These are phyloP conservation scores for Penicillium occitanis DNA, from an alignment of 2,329 filamentous ascomycete genomes.

Conservation along the genomic window DNA sequence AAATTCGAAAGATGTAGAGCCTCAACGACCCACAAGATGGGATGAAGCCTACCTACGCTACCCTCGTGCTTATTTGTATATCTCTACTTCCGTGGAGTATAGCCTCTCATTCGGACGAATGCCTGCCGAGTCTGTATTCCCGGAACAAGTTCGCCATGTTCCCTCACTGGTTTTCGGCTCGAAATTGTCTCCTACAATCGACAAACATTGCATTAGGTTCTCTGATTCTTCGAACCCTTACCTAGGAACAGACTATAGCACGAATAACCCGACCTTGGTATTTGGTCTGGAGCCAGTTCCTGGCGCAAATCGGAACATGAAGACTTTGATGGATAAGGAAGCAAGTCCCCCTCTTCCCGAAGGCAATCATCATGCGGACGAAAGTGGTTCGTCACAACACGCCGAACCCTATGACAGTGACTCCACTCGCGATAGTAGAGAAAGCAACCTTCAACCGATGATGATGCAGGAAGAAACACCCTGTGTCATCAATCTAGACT, in stretches of 20 bases:
- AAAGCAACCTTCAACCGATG: background rate
- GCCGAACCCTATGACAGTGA: background rate
- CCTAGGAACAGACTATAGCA: background rate
- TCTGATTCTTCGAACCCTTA: background rate
- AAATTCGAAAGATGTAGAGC: background rate
- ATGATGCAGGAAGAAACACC: background rate
- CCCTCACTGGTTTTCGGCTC: background rate
- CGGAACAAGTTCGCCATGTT: background rate
- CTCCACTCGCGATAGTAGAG: background rate
- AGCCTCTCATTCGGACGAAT: conserved; percentile 20
- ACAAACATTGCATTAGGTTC: background rate
- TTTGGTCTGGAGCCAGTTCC: background rate
- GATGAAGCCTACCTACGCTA: conserved; percentile 29
- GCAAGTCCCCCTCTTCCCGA: background rate
- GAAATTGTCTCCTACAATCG: background rate
- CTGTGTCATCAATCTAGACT: background rate
- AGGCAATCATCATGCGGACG: background rate
- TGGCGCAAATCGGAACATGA: background rate
- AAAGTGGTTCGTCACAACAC: background rate
- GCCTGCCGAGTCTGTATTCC: background rate
- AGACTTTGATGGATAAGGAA: background rate
- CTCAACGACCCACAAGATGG: conserved; percentile 28
- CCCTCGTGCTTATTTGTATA: conserved; percentile 30
- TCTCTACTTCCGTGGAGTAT: conserved; percentile 31
- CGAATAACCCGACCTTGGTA: background rate